Evolutionary conservation across 805 yeast species (phyloP), one percentile per base, ranked within the genome.

Genomic region (Metschnikowia dekortorum): DNA sequence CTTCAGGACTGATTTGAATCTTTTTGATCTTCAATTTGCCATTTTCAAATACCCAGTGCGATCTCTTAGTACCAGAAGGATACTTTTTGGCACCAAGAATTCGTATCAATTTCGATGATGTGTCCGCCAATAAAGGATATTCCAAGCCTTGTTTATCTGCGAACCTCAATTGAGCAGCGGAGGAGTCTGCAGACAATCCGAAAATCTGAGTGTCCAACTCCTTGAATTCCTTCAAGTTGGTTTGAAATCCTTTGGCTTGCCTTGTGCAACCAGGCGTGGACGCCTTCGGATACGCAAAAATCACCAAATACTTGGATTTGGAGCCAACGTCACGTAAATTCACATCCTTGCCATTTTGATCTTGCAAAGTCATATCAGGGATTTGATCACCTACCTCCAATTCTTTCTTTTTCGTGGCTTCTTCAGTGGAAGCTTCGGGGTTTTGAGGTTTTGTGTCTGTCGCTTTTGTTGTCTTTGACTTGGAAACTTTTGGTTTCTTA

Each of bases 251-350:
- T 64, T 87, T 80, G 2, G 91, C 97, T 70, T 92, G 99, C 59
- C 89, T 80, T 1, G 99, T 92, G 68, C 99, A 94, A 3, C 99
- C 99, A 1, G 97, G 96, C 0, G 98, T 92, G 28, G 86, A 82
- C 0, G 98, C 98, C 62, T 79, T 85, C 48, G 98, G 98, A 64
- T 91, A 92, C 16, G 96, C 87, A 50, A 74, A 74, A 38, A 74
- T 68, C 28, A 74, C 72, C 53, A 73, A 47, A 47, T 63, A 71
- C 57, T 69, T 71, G 31, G 67, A 54, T 28, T 62, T 58, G 31
- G 57, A 55, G 43, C 73, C 70, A 31, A 59, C 67, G 33, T 66
- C 66, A 18, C 44, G 48, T 50, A 74, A 64, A 32, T 60, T 57
- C 45, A 73, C 76, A 34, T 76, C 78, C 35, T 81, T 73, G n/a